Conservation (phyloP, 1,139 yeast genomes). For the Suhomyces wounanorum region DNA sequence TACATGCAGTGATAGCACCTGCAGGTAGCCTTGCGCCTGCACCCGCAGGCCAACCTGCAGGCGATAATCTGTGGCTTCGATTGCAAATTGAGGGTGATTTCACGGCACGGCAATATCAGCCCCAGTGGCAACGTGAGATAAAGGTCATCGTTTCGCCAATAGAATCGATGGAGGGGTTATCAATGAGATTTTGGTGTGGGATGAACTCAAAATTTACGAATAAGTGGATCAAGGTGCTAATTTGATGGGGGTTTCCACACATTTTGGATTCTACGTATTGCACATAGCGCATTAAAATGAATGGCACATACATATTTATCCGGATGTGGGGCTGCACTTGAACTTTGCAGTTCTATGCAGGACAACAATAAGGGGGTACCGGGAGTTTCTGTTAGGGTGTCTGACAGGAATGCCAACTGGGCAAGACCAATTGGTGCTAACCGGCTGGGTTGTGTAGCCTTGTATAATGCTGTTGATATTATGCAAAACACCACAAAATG, state of each 20-base stretch:
- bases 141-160: not conserved
- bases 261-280: not conserved
- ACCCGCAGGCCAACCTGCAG: not conserved
- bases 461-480: not conserved
- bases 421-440: not conserved
- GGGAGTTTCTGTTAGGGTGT: not conserved
- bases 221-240: no score
- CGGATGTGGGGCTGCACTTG: not conserved
- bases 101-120: not conserved
- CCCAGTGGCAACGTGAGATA: not conserved
- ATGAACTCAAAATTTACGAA: no score
- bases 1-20: not conserved
- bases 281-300: not conserved
- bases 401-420: not conserved
- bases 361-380: not conserved
- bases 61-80: conserved; percentile 6
- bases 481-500: not conserved
- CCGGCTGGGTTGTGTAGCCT: not conserved
- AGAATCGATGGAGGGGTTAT: not conserved
- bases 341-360: not conserved
- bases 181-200: no score
- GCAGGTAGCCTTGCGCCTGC: not conserved
- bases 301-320: not conserved
- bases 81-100: conserved; percentile 3
- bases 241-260: no score